Evolutionary conservation across 2,329 filamentous ascomycete genomes (phyloP), one percentile per base, ranked within the genome.

Genomic region (Venturia oleaginea): DNA sequence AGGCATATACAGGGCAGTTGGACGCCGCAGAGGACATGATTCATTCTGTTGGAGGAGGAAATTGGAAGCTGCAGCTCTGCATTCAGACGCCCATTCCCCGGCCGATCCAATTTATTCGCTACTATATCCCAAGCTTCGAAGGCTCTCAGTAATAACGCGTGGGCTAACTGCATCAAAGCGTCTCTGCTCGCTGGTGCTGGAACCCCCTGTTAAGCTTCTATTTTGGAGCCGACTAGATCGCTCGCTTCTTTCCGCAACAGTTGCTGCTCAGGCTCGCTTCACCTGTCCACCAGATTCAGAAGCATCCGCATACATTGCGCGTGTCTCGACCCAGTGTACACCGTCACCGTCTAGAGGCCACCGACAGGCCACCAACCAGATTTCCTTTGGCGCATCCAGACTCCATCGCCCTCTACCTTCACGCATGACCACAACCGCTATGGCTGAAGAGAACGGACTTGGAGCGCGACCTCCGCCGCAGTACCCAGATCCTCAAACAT

Each of bases 401-500:
- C n/a, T n/a, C n/a, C n/a, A n/a, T n/a, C n/a, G n/a, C n/a, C n/a
- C n/a, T n/a, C n/a, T n/a, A n/a, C n/a, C n/a, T 59, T 40, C 13
- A 7, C 42, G 61, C 61, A 54, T 62, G 61, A 43, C 27, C 19
- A 38, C 61, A 38, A 54, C 42, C 7, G 34, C 22, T 24, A 62
- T 62, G 61, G 61, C 40, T 10, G 63, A 64, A 37, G 51, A 64
- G 19, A 61, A 24, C 27, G 63, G 34, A 27, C 27, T 11, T 34
- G 30, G 32, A 24, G 30, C 38, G 30, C 54, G 30, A 32, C n/a
- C n/a, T 34, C n/a, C 34, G 1, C 24, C 63, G n/a, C 38, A 17
- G 8, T 64, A 63, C 22, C 63, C 63, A 30, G 63, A 57, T 6
- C 38, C 63, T 34, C 64, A 65, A 34, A 22, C 30, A 17, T 63